Evolutionary conservation across 768 basidiomycete species (phyloP), one percentile per base, ranked within the genome.

Genomic region (Xerocomellus amylosporus): DNA sequence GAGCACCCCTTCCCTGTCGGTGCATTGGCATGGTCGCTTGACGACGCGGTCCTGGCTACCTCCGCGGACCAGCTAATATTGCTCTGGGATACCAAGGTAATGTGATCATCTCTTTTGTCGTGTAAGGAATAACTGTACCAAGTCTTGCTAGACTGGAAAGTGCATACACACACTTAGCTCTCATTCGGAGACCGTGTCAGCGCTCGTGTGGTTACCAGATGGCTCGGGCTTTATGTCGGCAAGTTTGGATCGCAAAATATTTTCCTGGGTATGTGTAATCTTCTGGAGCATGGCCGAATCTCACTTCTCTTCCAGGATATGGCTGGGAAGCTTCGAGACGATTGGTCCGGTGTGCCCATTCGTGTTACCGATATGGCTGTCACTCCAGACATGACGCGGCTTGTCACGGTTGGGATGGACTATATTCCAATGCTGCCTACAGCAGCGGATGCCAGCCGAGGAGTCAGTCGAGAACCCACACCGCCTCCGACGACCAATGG

Each of bases 21-120:
- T 42, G 87, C 85, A 61, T 73, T 99, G 54, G 86, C 93, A 1
- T 99, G 96, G 95, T 98, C 97, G 26, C 78, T 87, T 48, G 93
- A 98, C 64, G 93, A 95, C 65, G 74, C 82, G 19, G 78, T 89
- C 58, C 75, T 99, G 55, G 78, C 97, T 41, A 93, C 93, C 7
- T 86, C 88, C 38, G 79, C 92, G 22, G 94, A 98, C 58, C 77
- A 86, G 44, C 70, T 75, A 46, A 86, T 99, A 69, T 87, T 88
- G 74, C 77, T 98, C 64, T 99, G 94, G 93, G 87, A 96, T 69
- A 78, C 86, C 34, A 84, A 87, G 82, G 96, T 94, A 60, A 66
- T 67, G 28, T 8, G 65, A 31, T n/a, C 51, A 34, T 49, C 46
- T 42, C 14, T 34, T 46, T 44, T 24, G 41, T 39, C 44, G 20